Percentiles rank a stretch among this genome's conserved stretches.
These are phyloP conservation scores for Paraphoma sp. DNA, from an alignment of 2,329 filamentous ascomycete species.

Conservation along the genomic window DNA sequence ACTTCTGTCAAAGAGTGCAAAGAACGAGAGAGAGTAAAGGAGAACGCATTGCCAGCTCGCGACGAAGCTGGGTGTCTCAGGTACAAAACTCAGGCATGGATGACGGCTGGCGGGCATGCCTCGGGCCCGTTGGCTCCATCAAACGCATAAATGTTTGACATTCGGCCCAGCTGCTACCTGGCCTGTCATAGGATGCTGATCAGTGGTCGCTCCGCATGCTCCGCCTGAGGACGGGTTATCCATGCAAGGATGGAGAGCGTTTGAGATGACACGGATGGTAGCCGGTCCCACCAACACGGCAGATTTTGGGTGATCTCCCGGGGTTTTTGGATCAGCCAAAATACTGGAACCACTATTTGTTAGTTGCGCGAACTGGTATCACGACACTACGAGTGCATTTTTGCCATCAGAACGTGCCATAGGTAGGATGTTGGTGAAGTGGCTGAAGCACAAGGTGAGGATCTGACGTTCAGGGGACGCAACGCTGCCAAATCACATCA, in stretches of 20 bases:
- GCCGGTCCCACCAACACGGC: slow-evolving; percentile 14
- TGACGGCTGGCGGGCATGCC: slow-evolving; percentile 32
- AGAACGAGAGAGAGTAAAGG: slow-evolving; percentile 27
- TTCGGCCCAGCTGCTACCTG: slow-evolving; percentile 31
- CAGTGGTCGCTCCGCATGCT: slow-evolving; percentile 5
- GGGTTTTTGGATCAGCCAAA: slow-evolving; percentile 5
- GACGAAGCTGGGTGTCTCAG: slow-evolving; percentile 41
- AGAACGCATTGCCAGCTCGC: slow-evolving; percentile 25
- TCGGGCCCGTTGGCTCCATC: slow-evolving; percentile 29
- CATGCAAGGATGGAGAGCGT: slow-evolving; percentile 25
- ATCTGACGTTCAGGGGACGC: slow-evolving; percentile 19
- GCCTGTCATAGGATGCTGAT: slow-evolving; percentile 31
- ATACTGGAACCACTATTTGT: background rate
- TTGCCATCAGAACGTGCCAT: background rate
- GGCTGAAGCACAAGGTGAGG: slow-evolving; percentile 23
- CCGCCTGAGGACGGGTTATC: slow-evolving; percentile 18
- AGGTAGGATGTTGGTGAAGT: slow-evolving; percentile 9
- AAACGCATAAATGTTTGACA: slow-evolving; percentile 48
- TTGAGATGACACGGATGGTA: slow-evolving; percentile 34
- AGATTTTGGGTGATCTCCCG: slow-evolving; percentile 8
- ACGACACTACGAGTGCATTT: background rate
- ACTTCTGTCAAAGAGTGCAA: slow-evolving; percentile 16
- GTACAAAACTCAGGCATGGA: slow-evolving; percentile 37
- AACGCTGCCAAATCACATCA: slow-evolving; percentile 19
- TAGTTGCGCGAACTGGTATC: background rate